These are phyloP conservation scores for Austroboletus novae-zelandiae DNA, from an alignment of 1,284 basidiomycete species.

Conservation along the genomic window DNA sequence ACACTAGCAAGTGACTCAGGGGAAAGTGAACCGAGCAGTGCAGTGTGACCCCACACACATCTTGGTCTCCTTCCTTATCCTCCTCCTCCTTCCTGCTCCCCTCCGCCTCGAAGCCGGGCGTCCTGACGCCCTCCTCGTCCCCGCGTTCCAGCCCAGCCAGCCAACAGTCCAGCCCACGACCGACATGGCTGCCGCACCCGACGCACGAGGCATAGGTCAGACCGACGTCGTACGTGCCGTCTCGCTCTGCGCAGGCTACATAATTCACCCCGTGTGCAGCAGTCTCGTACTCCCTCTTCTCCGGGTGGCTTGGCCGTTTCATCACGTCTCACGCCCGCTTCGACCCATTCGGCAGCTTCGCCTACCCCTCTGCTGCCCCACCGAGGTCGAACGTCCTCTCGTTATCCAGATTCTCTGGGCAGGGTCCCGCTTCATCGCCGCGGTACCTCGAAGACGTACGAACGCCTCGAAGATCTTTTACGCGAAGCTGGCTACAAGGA, in stretches of 20 bases:
- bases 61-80: too few relatives aligned
- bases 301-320: slow-evolving; percentile 9
- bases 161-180: neutral
- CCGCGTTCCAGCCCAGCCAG: neutral
- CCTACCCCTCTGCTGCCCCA: slow-evolving; percentile 39
- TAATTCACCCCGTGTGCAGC: slow-evolving; percentile 13
- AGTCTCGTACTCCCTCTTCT: slow-evolving; percentile 15
- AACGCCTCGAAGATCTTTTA: slow-evolving; percentile 78
- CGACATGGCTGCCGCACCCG: slow-evolving; percentile 15
- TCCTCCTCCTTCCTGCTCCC: neutral
- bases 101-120: slow-evolving; percentile 3
- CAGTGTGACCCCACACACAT: too few relatives aligned
- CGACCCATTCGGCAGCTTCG: slow-evolving; percentile 4
- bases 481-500: slow-evolving; percentile 87
- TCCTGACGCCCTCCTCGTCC: slow-evolving; percentile 4
- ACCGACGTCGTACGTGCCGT: slow-evolving; percentile 17
- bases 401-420: slow-evolving; percentile 55
- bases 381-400: slow-evolving; percentile 35
- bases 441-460: slow-evolving; percentile 76
- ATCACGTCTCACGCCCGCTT: slow-evolving; percentile 12
- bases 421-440: slow-evolving; percentile 70
- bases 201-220: slow-evolving; percentile 13
- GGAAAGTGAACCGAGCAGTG: too few relatives aligned
- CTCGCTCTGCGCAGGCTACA: neutral
- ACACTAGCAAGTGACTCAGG: too few relatives aligned